Base-by-base conservation (phyloP, 2,329 filamentous ascomycete species). In the Claviceps sp. region DNA sequence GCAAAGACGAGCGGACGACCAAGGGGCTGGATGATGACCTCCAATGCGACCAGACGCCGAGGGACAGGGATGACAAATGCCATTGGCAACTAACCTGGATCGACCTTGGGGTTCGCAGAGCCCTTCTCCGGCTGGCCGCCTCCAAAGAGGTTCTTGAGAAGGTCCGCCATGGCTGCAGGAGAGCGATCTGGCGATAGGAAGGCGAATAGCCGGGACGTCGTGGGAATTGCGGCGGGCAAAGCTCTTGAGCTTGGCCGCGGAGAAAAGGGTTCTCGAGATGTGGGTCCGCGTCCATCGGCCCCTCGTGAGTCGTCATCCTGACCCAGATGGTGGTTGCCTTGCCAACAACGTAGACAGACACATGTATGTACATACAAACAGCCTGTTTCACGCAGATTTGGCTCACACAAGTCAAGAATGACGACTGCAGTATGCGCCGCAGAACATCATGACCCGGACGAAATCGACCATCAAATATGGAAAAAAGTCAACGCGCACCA, bases 101-200 rank as follows among this genome's bases (percentile, higher is more conserved):
- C 83, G 54, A 73, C 68, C 59, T 73, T 74, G 54, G 38, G 41
- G 57, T 72, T 72, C 47, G 71, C 69, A 48, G 57, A 55, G 56
- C 81, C 73, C 52, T 61, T 52, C 53, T 56, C 59, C n/a, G 62
- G 58, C 73, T 87, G 83, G 64, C 74, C 74, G 65, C 78, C 82
- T 63, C 84, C 84, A 61, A 89, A 79, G 62, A 88, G 68, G 64
- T 79, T 80, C 69, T 85, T 85, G 59, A 87, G 64, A 58, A 85
- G 68, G 61, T 76, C 72, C 59, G 76, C 76, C 77, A 80, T 80
- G 64, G 55, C 65, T 61, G 59, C 62, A 59, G 58, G 59, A 58
- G 57, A 57, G 50, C 41, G 5, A 14, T 43, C 26, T 44, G 22
- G 43, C 43, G 44, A 52, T 48, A 39, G 47, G 42, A 42, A 51